Evolutionary conservation across 108 stramenopile genomes (phyloP), one percentile per base, ranked within the genome.

Genomic region (Stephanodiscus triporus): DNA sequence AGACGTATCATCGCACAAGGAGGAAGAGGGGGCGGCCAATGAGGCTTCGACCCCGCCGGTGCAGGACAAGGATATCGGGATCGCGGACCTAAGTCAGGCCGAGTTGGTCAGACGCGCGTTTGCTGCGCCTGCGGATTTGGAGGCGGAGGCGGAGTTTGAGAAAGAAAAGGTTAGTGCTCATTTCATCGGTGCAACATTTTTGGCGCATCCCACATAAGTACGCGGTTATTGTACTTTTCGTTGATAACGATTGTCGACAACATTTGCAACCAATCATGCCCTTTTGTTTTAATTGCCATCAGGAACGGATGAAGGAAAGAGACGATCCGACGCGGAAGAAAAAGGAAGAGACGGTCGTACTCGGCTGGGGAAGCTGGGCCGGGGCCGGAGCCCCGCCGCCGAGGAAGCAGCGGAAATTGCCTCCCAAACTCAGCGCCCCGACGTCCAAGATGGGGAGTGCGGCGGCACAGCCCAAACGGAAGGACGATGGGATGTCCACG

Each of bases 91-190:
- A 20, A 84, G 79, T 19, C 97, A 99, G 77, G 95, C 88, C 53
- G 95, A 98, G 74, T 80, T 99, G 23, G 95, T 99, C 0, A 72
- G 85, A 10, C 84, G 89, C 36, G 97, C 97, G 16, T 99, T 99
- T 84, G 97, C 96, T 8, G 80, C 92, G 34, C 79, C 85, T 1
- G 76, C 85, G 16, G 93, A 96, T 60, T 76, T 84, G 70, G 86
- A 95, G 40, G 81, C 87, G 22, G 91, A 96, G 50, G 86, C 89
- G 62, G 98, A 98, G 27, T 99, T 99, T 76, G 77, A 84, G 65
- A 83, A 85, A 29, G 95, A 94, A 76, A 98, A 98, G 87, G 89
- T 75, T 13, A 22, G 73, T 57, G 26, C 4, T 22, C 26, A 8
- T 14, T n/a, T 51, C 8, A 13, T 51, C 19, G 9, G 60, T 42